Conservation (phyloP, 768 basidiomycete genomes). For the Auriscalpium orientale region DNA sequence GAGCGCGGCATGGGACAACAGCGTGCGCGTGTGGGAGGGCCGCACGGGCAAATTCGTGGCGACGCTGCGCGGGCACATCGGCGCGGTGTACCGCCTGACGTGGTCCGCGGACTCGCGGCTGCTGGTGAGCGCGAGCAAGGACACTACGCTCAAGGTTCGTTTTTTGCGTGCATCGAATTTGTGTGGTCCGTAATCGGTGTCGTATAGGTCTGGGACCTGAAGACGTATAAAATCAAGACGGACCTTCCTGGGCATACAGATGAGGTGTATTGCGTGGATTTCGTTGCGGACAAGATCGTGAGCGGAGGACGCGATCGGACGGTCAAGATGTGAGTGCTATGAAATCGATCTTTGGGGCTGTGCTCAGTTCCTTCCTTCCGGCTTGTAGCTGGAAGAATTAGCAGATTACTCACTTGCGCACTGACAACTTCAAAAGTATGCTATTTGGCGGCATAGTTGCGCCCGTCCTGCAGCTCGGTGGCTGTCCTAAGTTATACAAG, state of each 20-base stretch:
- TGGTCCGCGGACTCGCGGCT: conserved; percentile 94
- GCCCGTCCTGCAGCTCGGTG: too few species aligned
- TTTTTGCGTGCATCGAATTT: background rate
- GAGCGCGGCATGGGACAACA: conserved; percentile 85
- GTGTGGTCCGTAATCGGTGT: background rate
- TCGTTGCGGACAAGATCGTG: conserved; percentile 98
- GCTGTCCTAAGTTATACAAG: too few species aligned
- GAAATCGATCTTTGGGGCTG: background rate
- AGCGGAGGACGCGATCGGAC: conserved; percentile 91
- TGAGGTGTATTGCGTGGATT: conserved; percentile 98
- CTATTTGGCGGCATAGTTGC: too few species aligned
- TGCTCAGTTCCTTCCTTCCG: background rate
- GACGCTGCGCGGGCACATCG: conserved; percentile 86
- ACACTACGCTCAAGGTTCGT: conserved; percentile 87
- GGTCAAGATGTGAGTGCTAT: conserved; percentile 77
- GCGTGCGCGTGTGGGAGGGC: conserved; percentile 89
- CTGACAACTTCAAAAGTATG: too few species aligned
- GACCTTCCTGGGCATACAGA: conserved; percentile 96
- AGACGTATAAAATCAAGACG: conserved; percentile 89
- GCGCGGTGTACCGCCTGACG: conserved; percentile 86
- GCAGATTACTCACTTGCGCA: background rate
- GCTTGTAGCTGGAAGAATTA: conserved; percentile 20
- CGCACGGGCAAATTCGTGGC: conserved; percentile 82
- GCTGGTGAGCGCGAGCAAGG: conserved; percentile 92
- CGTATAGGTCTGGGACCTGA: conserved; percentile 94